Evolutionary conservation across 1,139 yeast species (phyloP), one percentile per base, ranked within the genome.

Genomic region (Scheffersomyces cryptocercus): DNA sequence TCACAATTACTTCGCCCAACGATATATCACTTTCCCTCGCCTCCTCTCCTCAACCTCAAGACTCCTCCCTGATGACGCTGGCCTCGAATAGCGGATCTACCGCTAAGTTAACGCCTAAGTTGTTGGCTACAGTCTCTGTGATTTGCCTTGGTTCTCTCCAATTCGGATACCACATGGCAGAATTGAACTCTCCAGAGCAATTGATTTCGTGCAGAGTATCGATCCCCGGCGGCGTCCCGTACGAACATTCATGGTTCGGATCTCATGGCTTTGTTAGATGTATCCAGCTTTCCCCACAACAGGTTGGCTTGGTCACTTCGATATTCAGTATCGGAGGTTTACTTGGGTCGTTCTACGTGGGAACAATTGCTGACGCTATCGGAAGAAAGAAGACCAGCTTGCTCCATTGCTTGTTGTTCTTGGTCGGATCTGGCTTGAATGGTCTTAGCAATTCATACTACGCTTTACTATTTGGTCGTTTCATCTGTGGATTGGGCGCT

Each of bases 301-400:
- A 86, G 46, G 68, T 88, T 38, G 98, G 97, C 0, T 65, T 86
- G 26, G 83, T 85, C n/a, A 90, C 96, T 0, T 84, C 96, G 0
- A 78, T 88, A 26, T 89, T 86, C 63, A 83, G 95, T 33, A 73
- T 91, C 44, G 98, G 99, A 7, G 98, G 98, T 0, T 70, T 91
- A 16, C 43, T 85, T 6, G 90, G 96, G 1, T 88, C 97, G 0
- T 69, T 84, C 8, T 68, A 79, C 52, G 88, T 90, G 2, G 93
- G 96, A 0, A 55, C 69, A 9, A 49, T 88, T n/a, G 85, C 96
- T 10, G 88, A 87, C 51, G 56, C 56, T 29, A 65, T 74, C 40
- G 98, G 98, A 2, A 73, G 97, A 35, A 78, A 77, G 51, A 64
- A 67, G 28, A 67, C 85, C 3, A 77, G 85, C 35, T 61, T 84